These are phyloP conservation scores for Penicillium sclerotiorum DNA, from an alignment of 2,329 filamentous ascomycete genomes.

Conservation along the genomic window DNA sequence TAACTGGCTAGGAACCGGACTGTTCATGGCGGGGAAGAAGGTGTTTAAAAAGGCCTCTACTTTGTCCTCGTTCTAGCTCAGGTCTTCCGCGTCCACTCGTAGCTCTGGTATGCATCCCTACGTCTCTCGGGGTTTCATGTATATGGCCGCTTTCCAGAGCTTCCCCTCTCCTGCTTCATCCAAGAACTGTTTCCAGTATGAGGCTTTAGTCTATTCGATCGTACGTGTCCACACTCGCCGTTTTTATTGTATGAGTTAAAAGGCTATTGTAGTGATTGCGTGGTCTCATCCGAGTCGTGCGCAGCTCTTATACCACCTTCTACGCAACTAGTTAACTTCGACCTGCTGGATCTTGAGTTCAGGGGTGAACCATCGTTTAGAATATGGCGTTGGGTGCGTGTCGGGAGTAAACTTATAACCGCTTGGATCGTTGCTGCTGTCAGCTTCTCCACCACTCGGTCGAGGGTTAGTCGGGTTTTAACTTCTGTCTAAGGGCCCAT, in stretches of 20 bases:
- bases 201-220: conserved; percentile 22
- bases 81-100: neutral
- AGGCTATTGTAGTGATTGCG: conserved; percentile 9
- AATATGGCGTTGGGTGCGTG: conserved; percentile 13
- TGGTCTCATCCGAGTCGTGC: conserved; percentile 2
- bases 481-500: neutral
- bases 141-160: conserved; percentile 19
- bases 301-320: conserved; percentile 23
- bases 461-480: conserved; percentile 4
- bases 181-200: conserved; percentile 26
- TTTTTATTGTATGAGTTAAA: conserved; percentile 15
- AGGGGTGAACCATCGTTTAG: conserved; percentile 28
- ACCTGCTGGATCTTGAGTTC: conserved; percentile 26
- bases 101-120: conserved; percentile 16
- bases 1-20: neutral
- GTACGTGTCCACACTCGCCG: conserved; percentile 23
- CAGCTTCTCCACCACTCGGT: conserved; percentile 1
- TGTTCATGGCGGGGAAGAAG: conserved; percentile 14
- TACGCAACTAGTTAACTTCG: conserved; percentile 21
- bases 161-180: conserved; percentile 16
- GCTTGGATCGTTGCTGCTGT: neutral
- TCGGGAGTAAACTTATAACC: neutral
- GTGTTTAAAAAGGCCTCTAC: conserved; percentile 6
- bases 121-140: conserved; percentile 15
- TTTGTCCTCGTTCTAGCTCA: conserved; percentile 13